Base-by-base conservation (phyloP, 176 grass and related monocot species). In the Eremochloa ophiuroides region DNA sequence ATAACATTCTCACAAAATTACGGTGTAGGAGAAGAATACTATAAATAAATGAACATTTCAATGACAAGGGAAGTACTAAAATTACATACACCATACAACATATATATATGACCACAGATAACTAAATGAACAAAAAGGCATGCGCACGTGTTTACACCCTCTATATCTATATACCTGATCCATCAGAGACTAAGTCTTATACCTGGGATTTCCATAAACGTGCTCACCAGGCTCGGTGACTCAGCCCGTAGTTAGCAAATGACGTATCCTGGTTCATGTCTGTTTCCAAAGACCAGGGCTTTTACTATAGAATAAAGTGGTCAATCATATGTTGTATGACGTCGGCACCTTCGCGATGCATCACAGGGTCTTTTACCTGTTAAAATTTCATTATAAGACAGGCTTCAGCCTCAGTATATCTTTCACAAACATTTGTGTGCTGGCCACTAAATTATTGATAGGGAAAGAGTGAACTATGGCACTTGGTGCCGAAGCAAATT, bases 281-380 rank as follows among this genome's bases (percentile, higher is more conserved):
- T 80, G 8, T 67, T 74, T 88, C 46, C 69, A 74, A 18, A 60
- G 16, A 74, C 79, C 8, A 38, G 48, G 27, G 5, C 1, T 39
- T 75, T 62, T 39, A 67, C 73, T 90, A 86, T 4, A 74, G 3
- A 59, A 78, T 59, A 42, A 99, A 95, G 84, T 91, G 91, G 83
- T 99, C 88, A 25, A 95, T 88, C 67, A 95, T 93, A 80, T 91
- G 93, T 14, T 93, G 80, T 86, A 98, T 98, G 27, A 94, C 88
- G 72, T 98, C 95, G 26, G 90, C 86, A 55, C 95, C 95, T 87
- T 98, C 92, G 10, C 75, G 73, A 75, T 98, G 92, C 70, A 89
- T 79, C 71, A 83, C 65, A 3, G 92, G 86, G 79, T 94, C 90
- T 73, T 98, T 95, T 8, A 95, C 91, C 91, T 99, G 78, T 84